Evolutionary conservation across 768 basidiomycete genomes (phyloP), one percentile per base, ranked within the genome.

Genomic region (Floccularia luteovirens): DNA sequence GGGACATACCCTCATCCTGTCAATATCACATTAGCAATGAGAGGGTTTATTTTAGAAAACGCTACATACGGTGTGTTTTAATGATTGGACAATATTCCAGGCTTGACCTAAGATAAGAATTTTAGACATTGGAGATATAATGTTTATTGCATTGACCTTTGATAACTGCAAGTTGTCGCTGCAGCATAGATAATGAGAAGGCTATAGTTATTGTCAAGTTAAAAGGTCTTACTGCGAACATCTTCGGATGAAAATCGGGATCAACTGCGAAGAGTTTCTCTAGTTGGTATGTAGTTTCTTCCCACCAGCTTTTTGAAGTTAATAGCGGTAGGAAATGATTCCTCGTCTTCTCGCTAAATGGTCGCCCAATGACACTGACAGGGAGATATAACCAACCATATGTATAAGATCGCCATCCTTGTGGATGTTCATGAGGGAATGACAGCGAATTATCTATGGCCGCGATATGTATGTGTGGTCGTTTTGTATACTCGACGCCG

Each of bases 371-470:
- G 43, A 90, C 56, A 49, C 79, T 86, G 34, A 90, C 88, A 2
- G 90, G 90, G 10, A 91, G 68, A 55, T 84, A 90, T 28, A 91
- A 56, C 89, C 89, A 90, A 20, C 88, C 89, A 48, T 90, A 93
- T 1, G 89, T 87, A 53, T 83, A 92, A 10, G 80, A 80, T 27
- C 79, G 71, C 75, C 74, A 75, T 2, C 74, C 90, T 43, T 78
- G 74, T 0, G 91, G 91, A 50, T 93, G 90, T 51, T 90, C 83
- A 48, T 92, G 88, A 19, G 91, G 91, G 52, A 91, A 94, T 2
- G 88, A 87, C 25, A 94, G 73, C 0, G 88, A 91, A 58, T 93
- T 93, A 54, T 93, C 91, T 45, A 94, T 94, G 7, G 90, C 90
- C 32, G 90, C 90, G 42, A 92, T 86, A 53, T 91, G 90, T 31